phyloP scores from a whole-genome alignment of 2,329 filamentous ascomycete species.

The Rhinocladiella similis region DNA sequence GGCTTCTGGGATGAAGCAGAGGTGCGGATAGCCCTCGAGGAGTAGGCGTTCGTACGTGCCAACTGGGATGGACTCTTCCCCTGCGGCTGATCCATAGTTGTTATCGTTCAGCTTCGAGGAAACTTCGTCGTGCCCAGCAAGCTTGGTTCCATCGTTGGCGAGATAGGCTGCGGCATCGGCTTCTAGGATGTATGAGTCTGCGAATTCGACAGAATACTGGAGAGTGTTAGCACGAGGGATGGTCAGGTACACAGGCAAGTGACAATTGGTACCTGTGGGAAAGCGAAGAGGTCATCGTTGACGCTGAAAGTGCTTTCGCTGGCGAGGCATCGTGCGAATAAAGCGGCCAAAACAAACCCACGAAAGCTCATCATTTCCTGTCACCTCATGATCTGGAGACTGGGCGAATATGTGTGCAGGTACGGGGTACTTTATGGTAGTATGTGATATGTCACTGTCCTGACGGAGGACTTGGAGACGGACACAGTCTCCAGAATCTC shows the following conservation, averaged over 20 bases:
- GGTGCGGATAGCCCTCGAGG: constrained; percentile 67
- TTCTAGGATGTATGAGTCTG: constrained; percentile 57
- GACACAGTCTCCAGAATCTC: not conserved
- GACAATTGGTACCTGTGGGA: constrained; percentile 67
- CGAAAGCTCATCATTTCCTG: constrained; percentile 8
- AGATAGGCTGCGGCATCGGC: constrained; percentile 20
- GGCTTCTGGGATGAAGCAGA: constrained; percentile 81
- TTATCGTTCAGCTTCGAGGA: constrained; percentile 5
- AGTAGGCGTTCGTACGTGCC: constrained; percentile 64
- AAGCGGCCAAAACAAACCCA: not conserved
- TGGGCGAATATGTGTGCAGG: not conserved
- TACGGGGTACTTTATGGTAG: too few species aligned
- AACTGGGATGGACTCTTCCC: not conserved
- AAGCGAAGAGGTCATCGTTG: constrained; percentile 82
- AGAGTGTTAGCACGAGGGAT: constrained; percentile 8
- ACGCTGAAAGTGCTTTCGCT: constrained; percentile 72
- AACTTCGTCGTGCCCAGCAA: constrained; percentile 7
- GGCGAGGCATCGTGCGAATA: constrained; percentile 33
- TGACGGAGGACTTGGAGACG: too few species aligned
- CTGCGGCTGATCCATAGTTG: constrained; percentile 31
- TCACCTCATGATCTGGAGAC: not conserved
- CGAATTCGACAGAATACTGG: constrained; percentile 79
- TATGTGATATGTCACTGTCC: too few species aligned
- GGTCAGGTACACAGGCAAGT: not conserved
- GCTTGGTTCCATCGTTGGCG: constrained; percentile 2